Evolutionary conservation across 2,329 filamentous ascomycete genomes (phyloP), one percentile per base, ranked within the genome.

Genomic region (Colletotrichum truncatum): DNA sequence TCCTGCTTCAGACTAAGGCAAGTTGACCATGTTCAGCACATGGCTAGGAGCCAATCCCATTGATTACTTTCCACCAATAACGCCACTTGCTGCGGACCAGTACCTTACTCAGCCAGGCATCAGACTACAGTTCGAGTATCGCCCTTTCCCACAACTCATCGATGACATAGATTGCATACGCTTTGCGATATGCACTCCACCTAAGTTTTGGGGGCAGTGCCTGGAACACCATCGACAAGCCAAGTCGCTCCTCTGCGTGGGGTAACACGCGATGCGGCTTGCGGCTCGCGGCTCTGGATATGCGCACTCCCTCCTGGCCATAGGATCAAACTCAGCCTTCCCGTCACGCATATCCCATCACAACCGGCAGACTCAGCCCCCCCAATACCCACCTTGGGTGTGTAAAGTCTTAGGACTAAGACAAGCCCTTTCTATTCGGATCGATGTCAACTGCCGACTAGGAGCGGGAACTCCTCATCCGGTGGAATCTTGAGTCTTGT

Each of bases 261-360:
- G 57, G 62, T 62, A 56, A 45, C 57, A 62, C 36, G 62, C 57
- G 62, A 62, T 43, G 66, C 64, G 64, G 64, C 64, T 68, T 51
- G 66, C 64, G 64, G 64, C 58, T 68, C 57, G 66, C 64, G 66
- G 64, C 64, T 68, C 66, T 64, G 64, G 46, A 38, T 68, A 68
- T 63, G 41, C 30, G 34, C 64, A 68, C 66, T 59, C 66, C 66
- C 63, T 49, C 36, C 53, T 30, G 46, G 30, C 45, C 41, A 26
- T 21, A 46, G 36, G 48, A 55, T 60, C 43, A 51, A 28, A 34
- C 61, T 65, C 55, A 65, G 61, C 61, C 61, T 60, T 65, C 56
- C 65, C 61, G 56, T 67, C 62, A 62, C 52, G 36, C 61, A 65
- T 32, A 65, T 59, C 41, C 11, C 55, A 61, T 55, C 60, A 59